A percentile compares a stretch with the other conserved stretches of the same genome.
Conservation (phyloP, 129 eudicot species). For the Escallonia herrerae region DNA sequence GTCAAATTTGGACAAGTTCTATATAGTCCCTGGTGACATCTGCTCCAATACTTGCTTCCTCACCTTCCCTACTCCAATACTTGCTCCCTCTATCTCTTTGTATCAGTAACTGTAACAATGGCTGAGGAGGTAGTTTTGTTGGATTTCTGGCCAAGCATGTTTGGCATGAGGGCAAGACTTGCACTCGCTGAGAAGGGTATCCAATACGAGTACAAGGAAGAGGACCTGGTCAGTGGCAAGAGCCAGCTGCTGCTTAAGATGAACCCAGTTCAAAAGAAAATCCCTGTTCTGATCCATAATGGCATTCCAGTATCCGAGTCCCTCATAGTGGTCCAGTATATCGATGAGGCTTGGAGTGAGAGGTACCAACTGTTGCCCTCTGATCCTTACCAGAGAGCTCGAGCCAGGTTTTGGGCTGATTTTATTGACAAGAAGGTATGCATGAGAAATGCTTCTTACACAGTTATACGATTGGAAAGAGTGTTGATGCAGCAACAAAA, state of each 20-base stretch:
- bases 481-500: too few relatives aligned
- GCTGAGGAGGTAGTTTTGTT: not conserved
- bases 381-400: slow-evolving; percentile 33
- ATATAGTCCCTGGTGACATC: too few relatives aligned
- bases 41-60: too few relatives aligned
- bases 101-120: not conserved
- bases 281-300: slow-evolving; percentile 58
- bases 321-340: slow-evolving; percentile 54
- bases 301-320: slow-evolving; percentile 53
- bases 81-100: too few relatives aligned
- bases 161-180: not conserved
- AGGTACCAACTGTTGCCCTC: slow-evolving; percentile 42
- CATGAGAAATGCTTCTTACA: too few relatives aligned
- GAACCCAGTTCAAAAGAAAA: slow-evolving; percentile 56
- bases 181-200: not conserved
- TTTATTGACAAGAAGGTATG: slow-evolving; percentile 62
- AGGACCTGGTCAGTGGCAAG: slow-evolving; percentile 31
- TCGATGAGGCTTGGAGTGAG: slow-evolving; percentile 55
- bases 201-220: not conserved
- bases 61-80: too few relatives aligned
- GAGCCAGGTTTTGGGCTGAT: slow-evolving; percentile 72
- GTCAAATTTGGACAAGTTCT: too few relatives aligned
- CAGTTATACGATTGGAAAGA: too few relatives aligned
- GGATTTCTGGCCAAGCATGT: not conserved
- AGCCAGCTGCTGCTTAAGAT: slow-evolving; percentile 54